Percentiles rank a stretch among this genome's conserved stretches.
Evolutionary conservation across 306 rosid species (phyloP).

Genomic region (Sicyos edulis): DNA sequence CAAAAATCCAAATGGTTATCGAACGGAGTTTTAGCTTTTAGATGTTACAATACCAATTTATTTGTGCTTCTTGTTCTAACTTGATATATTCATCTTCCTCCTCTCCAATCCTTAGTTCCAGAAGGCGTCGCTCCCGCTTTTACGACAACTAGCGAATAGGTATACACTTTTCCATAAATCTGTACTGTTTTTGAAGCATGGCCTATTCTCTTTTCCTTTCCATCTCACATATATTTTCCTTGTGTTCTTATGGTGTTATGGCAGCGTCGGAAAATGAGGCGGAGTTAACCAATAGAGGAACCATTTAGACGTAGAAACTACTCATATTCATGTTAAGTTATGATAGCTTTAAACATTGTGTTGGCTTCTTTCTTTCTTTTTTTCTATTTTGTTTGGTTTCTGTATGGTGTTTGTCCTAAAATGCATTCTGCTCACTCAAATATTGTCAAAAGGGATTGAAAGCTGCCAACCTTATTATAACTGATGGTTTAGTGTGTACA

Average conservation of each 20-base stretch:
- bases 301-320: constrained; percentile 5
- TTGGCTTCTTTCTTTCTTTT: constrained; percentile 1
- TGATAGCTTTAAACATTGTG: constrained; percentile 7
- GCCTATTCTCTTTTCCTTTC: neutral
- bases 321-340: constrained; percentile 1
- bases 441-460: constrained; percentile 10
- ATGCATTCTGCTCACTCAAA: constrained; percentile 10
- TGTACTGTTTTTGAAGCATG: neutral
- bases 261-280: constrained; percentile 17
- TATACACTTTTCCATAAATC: constrained; percentile 28
- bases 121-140: constrained; percentile 73
- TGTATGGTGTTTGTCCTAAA: neutral
- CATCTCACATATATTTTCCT: neutral
- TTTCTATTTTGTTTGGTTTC: constrained; percentile 15
- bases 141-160: constrained; percentile 81
- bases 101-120: constrained; percentile 48
- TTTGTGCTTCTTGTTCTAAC: constrained; percentile 3
- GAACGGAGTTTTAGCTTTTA: too few species aligned
- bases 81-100: constrained; percentile 22
- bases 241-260: neutral
- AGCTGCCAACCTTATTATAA: constrained; percentile 6
- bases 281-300: constrained; percentile 18
- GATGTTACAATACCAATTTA: neutral
- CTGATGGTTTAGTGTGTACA: constrained; percentile 17
- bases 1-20: too few species aligned